These are phyloP conservation scores for Arabidopsis thaliana DNA, from an alignment of 345 rosid species.

Conservation along the genomic window TAIR10.1 NC_003075.7:15660501-15661000, in stretches of 20 bases:
- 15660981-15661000: background rate
- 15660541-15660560: background rate
- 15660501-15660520: conserved; percentile 2
- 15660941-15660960: background rate
- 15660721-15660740: background rate
- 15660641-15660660: no score
- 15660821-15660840: no score
- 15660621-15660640: background rate
- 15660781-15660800: no score
- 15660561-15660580: background rate
- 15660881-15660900: no score
- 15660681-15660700: no score
- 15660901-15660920: background rate
- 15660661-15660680: no score
- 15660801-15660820: background rate
- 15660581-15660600: background rate
- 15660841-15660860: no score
- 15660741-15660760: background rate
- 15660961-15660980: background rate
- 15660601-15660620: background rate
- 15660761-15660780: no score
- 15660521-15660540: conserved; percentile 11
- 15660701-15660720: no score
- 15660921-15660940: background rate
- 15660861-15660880: no score